Percentiles rank a stretch among this genome's conserved stretches.
These are phyloP conservation scores for Panicum hallii DNA, from an alignment of 202 grass and related monocot genomes.

Conservation along the genomic window DNA sequence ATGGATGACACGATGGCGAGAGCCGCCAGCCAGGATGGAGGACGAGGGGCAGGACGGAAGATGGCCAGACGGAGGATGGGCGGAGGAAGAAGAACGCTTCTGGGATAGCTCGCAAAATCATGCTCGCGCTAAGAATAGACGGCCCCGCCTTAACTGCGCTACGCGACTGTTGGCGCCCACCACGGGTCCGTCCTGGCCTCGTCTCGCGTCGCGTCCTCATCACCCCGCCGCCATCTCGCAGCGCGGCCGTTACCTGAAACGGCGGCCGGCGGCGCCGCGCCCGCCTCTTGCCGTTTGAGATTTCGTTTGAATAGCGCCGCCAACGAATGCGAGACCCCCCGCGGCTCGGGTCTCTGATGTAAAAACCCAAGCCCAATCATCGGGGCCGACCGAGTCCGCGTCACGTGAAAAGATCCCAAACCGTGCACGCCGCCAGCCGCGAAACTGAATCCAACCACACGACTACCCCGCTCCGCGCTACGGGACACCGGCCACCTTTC, in stretches of 20 bases:
- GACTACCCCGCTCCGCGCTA: conserved; percentile 1
- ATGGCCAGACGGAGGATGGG: too few species aligned
- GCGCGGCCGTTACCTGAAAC: conserved; percentile 28
- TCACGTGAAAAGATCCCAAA: conserved; percentile 9
- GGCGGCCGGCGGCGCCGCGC: conserved; percentile 24
- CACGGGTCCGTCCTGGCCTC: neutral
- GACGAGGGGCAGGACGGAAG: too few species aligned
- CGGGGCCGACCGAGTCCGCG: neutral
- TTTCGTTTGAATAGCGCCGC: too few species aligned
- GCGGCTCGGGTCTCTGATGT: too few species aligned
- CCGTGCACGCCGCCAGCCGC: neutral
- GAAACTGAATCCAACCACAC: conserved; percentile 42
- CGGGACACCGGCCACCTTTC: conserved; percentile 33
- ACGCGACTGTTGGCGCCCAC: conserved; percentile 25
- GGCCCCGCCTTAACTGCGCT: neutral
- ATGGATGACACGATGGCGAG: too few species aligned
- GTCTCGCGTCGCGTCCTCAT: conserved; percentile 27
- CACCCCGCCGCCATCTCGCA: neutral
- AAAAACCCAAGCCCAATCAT: neutral
- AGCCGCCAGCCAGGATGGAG: too few species aligned
- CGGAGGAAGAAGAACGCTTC: too few species aligned
- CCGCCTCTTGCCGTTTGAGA: neutral
- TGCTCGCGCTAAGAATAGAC: too few species aligned
- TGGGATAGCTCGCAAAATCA: too few species aligned
- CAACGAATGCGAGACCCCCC: too few species aligned